Conservation (phyloP, 495 filamentous ascomycete genomes). For the Trichoderma gamsii region DNA sequence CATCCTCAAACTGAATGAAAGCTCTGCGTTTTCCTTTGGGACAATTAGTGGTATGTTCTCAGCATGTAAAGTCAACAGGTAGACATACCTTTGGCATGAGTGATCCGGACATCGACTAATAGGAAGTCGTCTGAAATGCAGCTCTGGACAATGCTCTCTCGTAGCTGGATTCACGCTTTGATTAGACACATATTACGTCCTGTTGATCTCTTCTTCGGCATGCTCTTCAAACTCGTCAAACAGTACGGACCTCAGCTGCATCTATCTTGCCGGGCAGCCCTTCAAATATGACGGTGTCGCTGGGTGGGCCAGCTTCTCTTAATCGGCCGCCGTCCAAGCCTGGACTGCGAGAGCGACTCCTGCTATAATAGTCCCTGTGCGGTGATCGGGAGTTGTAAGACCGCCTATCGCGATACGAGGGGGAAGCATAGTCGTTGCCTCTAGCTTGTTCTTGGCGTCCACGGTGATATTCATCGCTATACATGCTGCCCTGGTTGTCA, state of each 20-base stretch:
- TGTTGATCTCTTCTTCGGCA: not conserved
- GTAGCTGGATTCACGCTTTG: not conserved
- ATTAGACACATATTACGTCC: not conserved
- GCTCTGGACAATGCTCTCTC: slow-evolving; percentile 6
- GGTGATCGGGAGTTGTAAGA: slow-evolving; percentile 44
- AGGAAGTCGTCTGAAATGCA: slow-evolving; percentile 1
- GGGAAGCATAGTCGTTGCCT: slow-evolving; percentile 38
- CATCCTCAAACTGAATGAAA: slow-evolving; percentile 16
- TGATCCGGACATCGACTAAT: not conserved
- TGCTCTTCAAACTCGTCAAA: not conserved
- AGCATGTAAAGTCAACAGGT: not conserved
- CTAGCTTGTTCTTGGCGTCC: slow-evolving; percentile 46
- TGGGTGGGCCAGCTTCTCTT: slow-evolving; percentile 5
- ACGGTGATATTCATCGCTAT: slow-evolving; percentile 13
- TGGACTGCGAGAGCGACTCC: slow-evolving; percentile 21
- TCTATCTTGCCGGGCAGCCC: slow-evolving; percentile 33
- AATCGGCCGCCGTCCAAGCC: not conserved
- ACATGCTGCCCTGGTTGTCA: slow-evolving; percentile 13
- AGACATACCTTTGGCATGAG: slow-evolving; percentile 11
- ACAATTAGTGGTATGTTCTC: not conserved
- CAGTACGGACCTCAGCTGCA: slow-evolving; percentile 13
- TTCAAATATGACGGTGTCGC: slow-evolving; percentile 54
- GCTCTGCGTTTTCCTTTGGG: slow-evolving; percentile 10
- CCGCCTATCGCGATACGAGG: slow-evolving; percentile 17
- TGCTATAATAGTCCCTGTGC: slow-evolving; percentile 33